Evolutionary conservation across 2,329 filamentous ascomycete genomes (phyloP).

Genomic region (Apiospora koreana): DNA sequence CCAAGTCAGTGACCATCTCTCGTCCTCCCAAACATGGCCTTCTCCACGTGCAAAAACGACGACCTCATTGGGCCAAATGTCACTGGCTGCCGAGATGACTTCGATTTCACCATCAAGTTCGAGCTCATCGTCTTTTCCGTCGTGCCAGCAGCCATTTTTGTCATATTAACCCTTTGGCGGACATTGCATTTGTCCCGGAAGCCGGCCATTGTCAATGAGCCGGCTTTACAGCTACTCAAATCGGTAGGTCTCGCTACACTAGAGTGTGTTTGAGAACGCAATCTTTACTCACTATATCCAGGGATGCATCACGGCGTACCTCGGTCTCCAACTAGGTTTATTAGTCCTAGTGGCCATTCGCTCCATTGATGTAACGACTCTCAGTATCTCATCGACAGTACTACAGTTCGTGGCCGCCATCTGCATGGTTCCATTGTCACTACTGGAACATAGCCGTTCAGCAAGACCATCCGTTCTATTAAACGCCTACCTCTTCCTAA

Average conservation of each 20-base stretch:
- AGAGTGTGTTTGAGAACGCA: background rate
- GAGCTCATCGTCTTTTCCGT: constrained; percentile 49
- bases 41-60: constrained; percentile 32
- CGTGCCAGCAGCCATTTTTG: constrained; percentile 41
- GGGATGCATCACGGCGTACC: constrained; percentile 17
- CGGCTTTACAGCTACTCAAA: constrained; percentile 35
- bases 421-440: constrained; percentile 17
- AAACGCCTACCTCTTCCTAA: constrained; percentile 40
- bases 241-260: constrained; percentile 24
- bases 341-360: constrained; percentile 14
- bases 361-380: constrained; percentile 10
- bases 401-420: constrained; percentile 15
- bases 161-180: constrained; percentile 35
- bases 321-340: constrained; percentile 15
- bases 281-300: background rate
- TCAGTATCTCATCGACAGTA: constrained; percentile 14
- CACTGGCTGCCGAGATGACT: constrained; percentile 47
- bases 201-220: constrained; percentile 36
- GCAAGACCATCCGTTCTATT: constrained; percentile 45
- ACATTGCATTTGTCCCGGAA: constrained; percentile 32
- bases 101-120: constrained; percentile 53
- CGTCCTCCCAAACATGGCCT: constrained; percentile 13
- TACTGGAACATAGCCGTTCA: constrained; percentile 19
- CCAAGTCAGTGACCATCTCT: background rate
- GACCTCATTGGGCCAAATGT: constrained; percentile 44